These are phyloP conservation scores for Fraxinus quadrangulata DNA, from an alignment of 257 asterid genomes.

Conservation along the genomic window DNA sequence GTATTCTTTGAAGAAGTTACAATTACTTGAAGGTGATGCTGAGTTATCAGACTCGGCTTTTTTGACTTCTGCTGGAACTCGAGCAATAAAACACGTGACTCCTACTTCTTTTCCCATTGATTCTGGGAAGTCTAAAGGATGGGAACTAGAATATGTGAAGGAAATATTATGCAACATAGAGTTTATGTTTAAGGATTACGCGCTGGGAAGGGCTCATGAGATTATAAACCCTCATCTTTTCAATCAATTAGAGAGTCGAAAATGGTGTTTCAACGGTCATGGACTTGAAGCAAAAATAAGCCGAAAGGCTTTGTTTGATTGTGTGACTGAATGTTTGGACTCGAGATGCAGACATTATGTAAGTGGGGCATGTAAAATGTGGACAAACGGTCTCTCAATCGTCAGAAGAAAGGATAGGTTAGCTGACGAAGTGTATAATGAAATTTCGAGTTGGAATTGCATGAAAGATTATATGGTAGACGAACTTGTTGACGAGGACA, in stretches of 20 bases:
- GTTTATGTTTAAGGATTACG: slow-evolving; percentile 55
- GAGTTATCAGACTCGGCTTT: slow-evolving; percentile 87
- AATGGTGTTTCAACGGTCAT: slow-evolving; percentile 21
- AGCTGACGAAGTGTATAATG: slow-evolving; percentile 66
- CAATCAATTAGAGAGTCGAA: slow-evolving; percentile 48
- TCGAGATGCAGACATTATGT: slow-evolving; percentile 48
- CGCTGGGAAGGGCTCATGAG: slow-evolving; percentile 48
- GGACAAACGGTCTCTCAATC: slow-evolving; percentile 56
- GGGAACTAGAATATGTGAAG: slow-evolving; percentile 71
- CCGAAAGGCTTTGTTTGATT: slow-evolving; percentile 61
- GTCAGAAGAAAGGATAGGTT: slow-evolving; percentile 53
- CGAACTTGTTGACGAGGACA: slow-evolving; percentile 82
- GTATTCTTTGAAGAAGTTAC: slow-evolving; percentile 37
- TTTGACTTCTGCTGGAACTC: slow-evolving; percentile 37
- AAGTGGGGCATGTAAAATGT: slow-evolving; percentile 52
- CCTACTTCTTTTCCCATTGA: slow-evolving; percentile 6
- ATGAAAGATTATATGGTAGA: slow-evolving; percentile 74
- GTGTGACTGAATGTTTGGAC: slow-evolving; percentile 69
- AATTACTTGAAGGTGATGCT: slow-evolving; percentile 44
- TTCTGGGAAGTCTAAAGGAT: slow-evolving; percentile 28
- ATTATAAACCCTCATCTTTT: slow-evolving; percentile 56
- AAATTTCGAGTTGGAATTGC: slow-evolving; percentile 56
- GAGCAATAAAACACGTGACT: background rate
- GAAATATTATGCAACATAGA: slow-evolving; percentile 61
- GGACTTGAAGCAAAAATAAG: slow-evolving; percentile 37